Evolutionary conservation across 306 rosid species (phyloP), one percentile per base, ranked within the genome.

Genomic region (Cucurbita argyrosperma): DNA sequence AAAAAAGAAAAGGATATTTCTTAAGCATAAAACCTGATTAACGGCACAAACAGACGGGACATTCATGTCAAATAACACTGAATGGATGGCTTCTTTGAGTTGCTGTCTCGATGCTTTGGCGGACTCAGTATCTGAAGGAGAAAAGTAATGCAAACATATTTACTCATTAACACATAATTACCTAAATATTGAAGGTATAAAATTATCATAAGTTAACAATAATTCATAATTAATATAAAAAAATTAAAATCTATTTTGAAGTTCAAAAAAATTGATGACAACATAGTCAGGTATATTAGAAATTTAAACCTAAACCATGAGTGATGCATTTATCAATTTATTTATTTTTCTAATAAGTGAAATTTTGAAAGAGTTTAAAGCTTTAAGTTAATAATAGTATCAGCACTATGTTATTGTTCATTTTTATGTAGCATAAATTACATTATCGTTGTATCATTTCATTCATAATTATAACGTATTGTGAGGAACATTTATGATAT

Each of bases 21-120:
- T 30, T 42, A 57, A 58, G 56, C 39, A 43, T 21, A 76, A 77
- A 62, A 90, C 98, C 94, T 93, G 98, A 84, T 84, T 90, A 77
- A 93, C 83, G 59, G 96, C 94, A 84, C 97, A 90, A 79, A 90
- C 89, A 79, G 88, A 86, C 43, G 98, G 96, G 78, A 89, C 98
- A 74, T 90, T 84, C 94, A 93, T 82, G 82, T 87, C 92, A 76
- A 90, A 92, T 64, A 93, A 74, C 71, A 87, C 88, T 60, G 85
- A 51, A 74, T 82, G 77, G n/a, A 90, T 85, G 69, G 94, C 84
- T 62, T 93, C 90, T 86, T 87, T 90, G 75, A 93, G 98, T 77
- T 93, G 97, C 58, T 54, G 80, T 71, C 97, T 89, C 0, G 94
- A 90, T 79, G 92, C 90, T 89, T 74, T 87, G 45, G 97, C 92